Percentiles rank a stretch among this genome's conserved stretches.
These are phyloP conservation scores for Paraphysoderma sedebokerense DNA, from an alignment of 371 early-diverging fungal genomes.

Conservation along the genomic window DNA sequence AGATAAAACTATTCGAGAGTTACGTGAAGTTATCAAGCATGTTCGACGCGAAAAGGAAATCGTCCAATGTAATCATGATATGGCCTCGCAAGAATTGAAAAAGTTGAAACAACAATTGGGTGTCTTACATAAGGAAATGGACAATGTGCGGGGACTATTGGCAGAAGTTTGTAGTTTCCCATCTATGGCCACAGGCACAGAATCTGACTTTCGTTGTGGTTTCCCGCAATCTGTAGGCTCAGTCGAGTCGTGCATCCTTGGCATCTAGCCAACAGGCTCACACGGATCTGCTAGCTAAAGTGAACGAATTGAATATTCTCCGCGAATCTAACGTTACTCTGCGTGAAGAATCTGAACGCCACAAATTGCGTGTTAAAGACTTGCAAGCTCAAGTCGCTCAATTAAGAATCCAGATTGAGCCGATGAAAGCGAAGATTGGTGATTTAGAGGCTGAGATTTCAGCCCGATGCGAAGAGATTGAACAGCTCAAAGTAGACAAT, in stretches of 20 bases:
- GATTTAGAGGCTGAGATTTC: conserved; percentile 38
- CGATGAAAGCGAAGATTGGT: neutral
- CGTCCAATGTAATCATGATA: conserved; percentile 34
- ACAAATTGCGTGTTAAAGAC: no score
- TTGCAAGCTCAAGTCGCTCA: no score
- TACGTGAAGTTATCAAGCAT: conserved; percentile 40
- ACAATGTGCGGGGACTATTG: conserved; percentile 37
- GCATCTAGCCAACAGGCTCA: no score
- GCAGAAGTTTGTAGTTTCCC: conserved; percentile 14
- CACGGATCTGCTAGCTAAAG: conserved; percentile 35
- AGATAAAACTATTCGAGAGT: conserved; percentile 13
- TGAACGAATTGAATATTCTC: conserved; percentile 37
- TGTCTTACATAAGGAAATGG: conserved; percentile 33
- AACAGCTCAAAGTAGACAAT: conserved; percentile 26
- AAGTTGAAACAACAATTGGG: conserved; percentile 35
- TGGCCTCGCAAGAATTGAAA: conserved; percentile 37
- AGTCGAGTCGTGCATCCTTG: no score
- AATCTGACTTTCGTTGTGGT: no score
- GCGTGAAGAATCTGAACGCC: no score
- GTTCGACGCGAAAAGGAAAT: conserved; percentile 51
- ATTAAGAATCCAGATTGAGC: neutral
- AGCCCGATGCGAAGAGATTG: conserved; percentile 17
- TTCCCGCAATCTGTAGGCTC: no score
- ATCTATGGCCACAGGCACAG: no score
- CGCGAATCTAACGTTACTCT: conserved; percentile 51